A percentile compares a stretch with the other conserved stretches of the same genome.
These are phyloP conservation scores for Lachancea thermotolerans DNA, from an alignment of 805 yeast species.

Conservation along the genomic window DNA sequence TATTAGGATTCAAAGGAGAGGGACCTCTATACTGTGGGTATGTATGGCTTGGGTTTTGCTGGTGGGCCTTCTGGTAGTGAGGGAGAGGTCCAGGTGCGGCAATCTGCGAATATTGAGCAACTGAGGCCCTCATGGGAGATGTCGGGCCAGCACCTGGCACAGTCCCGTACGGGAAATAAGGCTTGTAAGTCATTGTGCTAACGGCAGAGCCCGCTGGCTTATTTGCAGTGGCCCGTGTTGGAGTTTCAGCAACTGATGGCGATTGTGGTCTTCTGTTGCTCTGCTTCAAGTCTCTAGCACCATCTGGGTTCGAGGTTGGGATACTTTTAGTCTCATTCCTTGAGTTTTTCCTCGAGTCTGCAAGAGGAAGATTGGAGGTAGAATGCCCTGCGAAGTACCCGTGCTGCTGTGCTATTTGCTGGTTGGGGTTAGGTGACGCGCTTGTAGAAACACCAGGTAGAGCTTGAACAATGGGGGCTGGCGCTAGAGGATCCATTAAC, in stretches of 20 bases:
- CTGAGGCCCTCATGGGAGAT: conserved; percentile 2
- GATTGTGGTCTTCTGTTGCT: conserved; percentile 6
- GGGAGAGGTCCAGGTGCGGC: not conserved
- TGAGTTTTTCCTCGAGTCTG: not conserved
- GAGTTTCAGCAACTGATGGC: conserved; percentile 2
- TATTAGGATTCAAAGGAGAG: conserved; percentile 4
- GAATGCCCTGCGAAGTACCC: not conserved
- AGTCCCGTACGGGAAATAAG: conserved; percentile 10
- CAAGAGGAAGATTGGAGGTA: not conserved
- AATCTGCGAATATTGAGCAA: not conserved
- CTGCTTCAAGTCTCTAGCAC: not conserved
- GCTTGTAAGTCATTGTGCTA: conserved; percentile 10
- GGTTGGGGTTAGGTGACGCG: conserved; percentile 3
- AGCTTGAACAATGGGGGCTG: conserved; percentile 11
- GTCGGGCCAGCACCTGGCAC: conserved; percentile 6
- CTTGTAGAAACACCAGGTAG: not conserved
- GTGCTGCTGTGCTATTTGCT: conserved; percentile 3
- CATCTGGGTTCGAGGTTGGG: conserved; percentile 6
- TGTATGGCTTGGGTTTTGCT: conserved; percentile 1
- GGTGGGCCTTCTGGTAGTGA: conserved; percentile 1
- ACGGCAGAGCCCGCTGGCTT: not conserved
- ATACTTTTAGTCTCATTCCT: conserved; percentile 1
- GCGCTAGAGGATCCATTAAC: conserved; percentile 22
- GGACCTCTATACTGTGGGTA: conserved; percentile 3
- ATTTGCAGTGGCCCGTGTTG: not conserved